Evolutionary conservation across 345 rosid genomes (phyloP).

Genomic region (Salix suchowensis): DNA sequence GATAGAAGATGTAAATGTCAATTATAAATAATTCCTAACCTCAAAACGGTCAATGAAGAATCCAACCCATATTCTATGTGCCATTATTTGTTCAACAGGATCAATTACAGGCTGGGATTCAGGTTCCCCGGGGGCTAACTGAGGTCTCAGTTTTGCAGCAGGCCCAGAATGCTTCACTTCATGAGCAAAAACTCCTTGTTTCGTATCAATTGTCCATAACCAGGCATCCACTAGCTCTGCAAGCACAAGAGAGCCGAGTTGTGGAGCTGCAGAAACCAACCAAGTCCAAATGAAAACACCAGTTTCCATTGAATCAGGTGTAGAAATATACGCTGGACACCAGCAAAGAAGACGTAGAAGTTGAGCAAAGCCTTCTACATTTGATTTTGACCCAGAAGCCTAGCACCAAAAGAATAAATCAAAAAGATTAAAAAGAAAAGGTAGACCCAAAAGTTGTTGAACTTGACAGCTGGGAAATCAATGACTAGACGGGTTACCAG

Average conservation of each 20-base stretch:
- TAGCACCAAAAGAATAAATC: constrained; percentile 28
- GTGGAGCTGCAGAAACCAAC: constrained; percentile 98
- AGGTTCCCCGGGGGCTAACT: constrained; percentile 93
- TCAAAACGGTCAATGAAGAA: constrained; percentile 96
- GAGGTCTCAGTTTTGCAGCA: constrained; percentile 91
- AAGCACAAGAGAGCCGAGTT: constrained; percentile 85
- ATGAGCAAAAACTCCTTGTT: constrained; percentile 94
- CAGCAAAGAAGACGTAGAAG: constrained; percentile 96
- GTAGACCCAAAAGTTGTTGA: constrained; percentile 6
- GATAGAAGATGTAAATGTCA: background rate
- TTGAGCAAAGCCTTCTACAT: constrained; percentile 85
- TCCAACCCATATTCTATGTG: constrained; percentile 96
- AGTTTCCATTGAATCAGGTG: constrained; percentile 93
- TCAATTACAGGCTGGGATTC: constrained; percentile 58
- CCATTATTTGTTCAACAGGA: constrained; percentile 88
- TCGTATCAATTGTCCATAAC: constrained; percentile 98
- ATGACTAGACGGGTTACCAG: constrained; percentile 49
- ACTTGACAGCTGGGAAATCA: background rate
- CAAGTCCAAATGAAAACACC: constrained; percentile 98
- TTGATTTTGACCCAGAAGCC: constrained; percentile 72
- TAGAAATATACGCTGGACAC: constrained; percentile 98
- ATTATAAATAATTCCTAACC: constrained; percentile 41
- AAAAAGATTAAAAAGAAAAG: constrained; percentile 13
- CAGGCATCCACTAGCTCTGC: constrained; percentile 99
- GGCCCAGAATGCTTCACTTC: constrained; percentile 81